Conservation (phyloP, 305 asterid genomes). For the Solanum hybrid region DNA sequence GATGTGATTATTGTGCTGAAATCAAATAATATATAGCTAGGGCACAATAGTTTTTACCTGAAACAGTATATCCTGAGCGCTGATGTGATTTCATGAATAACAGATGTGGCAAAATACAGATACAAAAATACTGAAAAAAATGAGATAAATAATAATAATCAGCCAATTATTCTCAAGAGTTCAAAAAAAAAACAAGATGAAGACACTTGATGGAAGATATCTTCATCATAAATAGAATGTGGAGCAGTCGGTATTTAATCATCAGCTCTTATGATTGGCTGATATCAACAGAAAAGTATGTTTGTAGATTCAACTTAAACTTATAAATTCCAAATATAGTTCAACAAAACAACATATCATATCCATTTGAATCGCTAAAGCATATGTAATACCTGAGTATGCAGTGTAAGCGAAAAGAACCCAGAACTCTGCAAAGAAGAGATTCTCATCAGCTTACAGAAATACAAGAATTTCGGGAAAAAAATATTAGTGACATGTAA, state of each 20-base stretch:
- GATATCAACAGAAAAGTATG: background rate
- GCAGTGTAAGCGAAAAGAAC: constrained; percentile 60
- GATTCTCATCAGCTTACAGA: constrained; percentile 4
- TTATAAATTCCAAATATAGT: background rate
- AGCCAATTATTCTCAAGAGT: background rate
- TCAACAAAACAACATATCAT: background rate
- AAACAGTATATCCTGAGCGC: constrained; percentile 78
- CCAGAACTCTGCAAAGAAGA: constrained; percentile 57
- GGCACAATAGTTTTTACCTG: constrained; percentile 35
- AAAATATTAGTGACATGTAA: background rate
- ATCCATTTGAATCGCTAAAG: background rate
- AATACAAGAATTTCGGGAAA: background rate
- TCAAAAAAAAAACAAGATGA: background rate
- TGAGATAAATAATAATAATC: constrained; percentile 1
- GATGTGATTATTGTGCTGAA: constrained; percentile 38
- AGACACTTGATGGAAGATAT: background rate
- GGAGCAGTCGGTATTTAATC: background rate
- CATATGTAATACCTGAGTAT: constrained; percentile 41
- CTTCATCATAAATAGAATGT: background rate
- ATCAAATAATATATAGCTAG: background rate
- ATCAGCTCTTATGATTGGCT: background rate
- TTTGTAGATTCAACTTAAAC: background rate
- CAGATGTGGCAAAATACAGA: constrained; percentile 65
- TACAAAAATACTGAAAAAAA: constrained; percentile 42
- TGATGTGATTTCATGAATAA: constrained; percentile 74